phyloP scores from a whole-genome alignment of 192 early-diverging fungal genomes.

The Mortierella hygrophila region DNA sequence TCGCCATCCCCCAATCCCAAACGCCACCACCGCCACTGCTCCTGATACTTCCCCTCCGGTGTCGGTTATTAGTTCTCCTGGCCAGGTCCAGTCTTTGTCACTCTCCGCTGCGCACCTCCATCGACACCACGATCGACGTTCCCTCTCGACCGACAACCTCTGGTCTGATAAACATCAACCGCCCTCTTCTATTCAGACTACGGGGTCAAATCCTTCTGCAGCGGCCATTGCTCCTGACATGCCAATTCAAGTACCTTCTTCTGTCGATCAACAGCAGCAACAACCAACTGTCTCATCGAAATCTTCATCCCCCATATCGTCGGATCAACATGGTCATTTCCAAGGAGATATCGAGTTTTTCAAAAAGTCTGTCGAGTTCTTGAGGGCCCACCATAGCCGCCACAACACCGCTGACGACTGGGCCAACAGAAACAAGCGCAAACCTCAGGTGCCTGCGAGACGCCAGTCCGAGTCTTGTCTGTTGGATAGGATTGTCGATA shows the following conservation, averaged over 20 bases:
- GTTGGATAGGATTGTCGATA: constrained; percentile 7
- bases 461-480: constrained; percentile 38
- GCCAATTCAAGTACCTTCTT: neutral
- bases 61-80: neutral
- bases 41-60: neutral
- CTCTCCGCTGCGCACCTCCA: constrained; percentile 8
- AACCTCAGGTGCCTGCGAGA: neutral
- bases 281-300: neutral
- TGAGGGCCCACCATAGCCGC: constrained; percentile 30
- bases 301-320: neutral
- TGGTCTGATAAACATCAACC: constrained; percentile 3
- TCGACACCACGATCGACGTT: constrained; percentile 12
- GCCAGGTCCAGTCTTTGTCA: neutral
- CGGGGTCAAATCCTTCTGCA: neutral
- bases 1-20: neutral
- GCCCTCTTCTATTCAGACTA: neutral
- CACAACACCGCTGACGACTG: constrained; percentile 22
- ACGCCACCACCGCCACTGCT: neutral
- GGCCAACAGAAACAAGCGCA: constrained; percentile 41
- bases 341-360: constrained; percentile 29
- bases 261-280: neutral
- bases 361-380: constrained; percentile 34
- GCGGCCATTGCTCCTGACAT: neutral
- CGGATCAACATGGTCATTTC: neutral
- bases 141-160: constrained; percentile 29